Percentiles rank a stretch among this genome's conserved stretches.
These are phyloP conservation scores for Fusarium humuli DNA, from an alignment of 2,329 filamentous ascomycete genomes.

Conservation along the genomic window DNA sequence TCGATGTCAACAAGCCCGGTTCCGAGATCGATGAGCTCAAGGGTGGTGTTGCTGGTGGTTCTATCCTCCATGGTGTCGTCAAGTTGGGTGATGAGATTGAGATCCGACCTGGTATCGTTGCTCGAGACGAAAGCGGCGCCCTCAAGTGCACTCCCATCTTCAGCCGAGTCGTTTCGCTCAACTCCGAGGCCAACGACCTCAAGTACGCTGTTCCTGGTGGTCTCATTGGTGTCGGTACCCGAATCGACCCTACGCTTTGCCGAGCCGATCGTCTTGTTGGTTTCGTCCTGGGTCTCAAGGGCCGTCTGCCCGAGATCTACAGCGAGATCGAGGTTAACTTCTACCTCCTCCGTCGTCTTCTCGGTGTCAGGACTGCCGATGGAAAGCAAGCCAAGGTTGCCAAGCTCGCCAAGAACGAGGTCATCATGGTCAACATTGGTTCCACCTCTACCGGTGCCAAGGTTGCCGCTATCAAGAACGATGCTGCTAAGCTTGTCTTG, in stretches of 20 bases:
- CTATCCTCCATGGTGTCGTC: slow-evolving; percentile 94
- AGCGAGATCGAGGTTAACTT: slow-evolving; percentile 99
- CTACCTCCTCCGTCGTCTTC: slow-evolving; percentile 91
- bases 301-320: slow-evolving; percentile 95
- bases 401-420: slow-evolving; percentile 97
- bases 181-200: slow-evolving; percentile 97
- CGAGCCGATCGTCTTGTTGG: slow-evolving; percentile 98
- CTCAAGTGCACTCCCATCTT: slow-evolving; percentile 98
- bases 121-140: slow-evolving; percentile 90
- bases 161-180: slow-evolving; percentile 92
- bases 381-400: slow-evolving; percentile 99
- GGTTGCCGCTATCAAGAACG: slow-evolving; percentile 95
- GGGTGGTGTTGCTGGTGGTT: slow-evolving; percentile 97
- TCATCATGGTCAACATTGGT: slow-evolving; percentile 99
- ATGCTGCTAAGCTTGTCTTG: slow-evolving; percentile 93
- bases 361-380: slow-evolving; percentile 97
- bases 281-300: slow-evolving; percentile 95
- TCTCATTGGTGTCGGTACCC: slow-evolving; percentile 97
- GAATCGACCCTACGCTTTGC: slow-evolving; percentile 97
- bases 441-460: slow-evolving; percentile 97
- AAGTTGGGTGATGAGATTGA: slow-evolving; percentile 99
- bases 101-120: slow-evolving; percentile 98
- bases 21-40: slow-evolving; percentile 98
- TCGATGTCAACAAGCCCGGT: slow-evolving; percentile 99
- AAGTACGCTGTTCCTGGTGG: slow-evolving; percentile 98